Evolutionary conservation across 75 land plant genomes (phyloP).

Genomic region (Pseudotsuga menziesii): DNA sequence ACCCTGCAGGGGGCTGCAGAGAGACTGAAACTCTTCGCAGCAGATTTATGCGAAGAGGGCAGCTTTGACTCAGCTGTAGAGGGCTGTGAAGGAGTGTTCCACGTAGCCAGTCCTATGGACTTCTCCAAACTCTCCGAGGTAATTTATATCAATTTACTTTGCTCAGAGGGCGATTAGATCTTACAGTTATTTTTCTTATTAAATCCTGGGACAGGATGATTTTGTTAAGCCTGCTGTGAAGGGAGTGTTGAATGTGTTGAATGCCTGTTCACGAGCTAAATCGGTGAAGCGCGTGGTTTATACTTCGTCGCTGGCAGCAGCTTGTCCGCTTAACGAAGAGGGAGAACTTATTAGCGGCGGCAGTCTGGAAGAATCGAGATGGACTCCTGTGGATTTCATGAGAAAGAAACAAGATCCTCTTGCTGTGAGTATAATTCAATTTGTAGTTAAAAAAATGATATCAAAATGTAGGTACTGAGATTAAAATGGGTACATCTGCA

Average conservation of each 20-base stretch:
- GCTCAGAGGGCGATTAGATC: too few relatives aligned
- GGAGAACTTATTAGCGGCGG: conserved; percentile 3
- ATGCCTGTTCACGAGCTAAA: conserved; percentile 17
- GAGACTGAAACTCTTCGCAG: conserved; percentile 52
- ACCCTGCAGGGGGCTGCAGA: conserved; percentile 53
- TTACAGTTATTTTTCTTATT: too few relatives aligned
- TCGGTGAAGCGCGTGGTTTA: conserved; percentile 15
- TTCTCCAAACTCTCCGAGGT: background rate
- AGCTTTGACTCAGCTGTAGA: conserved; percentile 47
- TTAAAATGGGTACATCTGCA: background rate
- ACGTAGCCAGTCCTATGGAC: conserved; percentile 51
- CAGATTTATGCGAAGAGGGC: conserved; percentile 50
- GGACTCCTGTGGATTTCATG: conserved; percentile 27
- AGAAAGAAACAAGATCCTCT: conserved; percentile 6
- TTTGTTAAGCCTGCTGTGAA: conserved; percentile 29
- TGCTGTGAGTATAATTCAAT: too few relatives aligned
- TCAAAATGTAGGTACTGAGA: background rate
- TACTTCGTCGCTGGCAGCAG: conserved; percentile 34
- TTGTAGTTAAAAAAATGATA: conserved; percentile 1
- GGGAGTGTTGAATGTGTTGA: conserved; percentile 37
- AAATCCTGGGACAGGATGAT: conserved; percentile 13
- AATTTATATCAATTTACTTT: background rate
- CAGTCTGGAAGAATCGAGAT: conserved; percentile 26
- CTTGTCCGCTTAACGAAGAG: conserved; percentile 14
- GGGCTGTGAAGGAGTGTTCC: conserved; percentile 65